Conservation (phyloP, 2,329 filamentous ascomycete genomes). For the Mollisiaceae sp. region DNA sequence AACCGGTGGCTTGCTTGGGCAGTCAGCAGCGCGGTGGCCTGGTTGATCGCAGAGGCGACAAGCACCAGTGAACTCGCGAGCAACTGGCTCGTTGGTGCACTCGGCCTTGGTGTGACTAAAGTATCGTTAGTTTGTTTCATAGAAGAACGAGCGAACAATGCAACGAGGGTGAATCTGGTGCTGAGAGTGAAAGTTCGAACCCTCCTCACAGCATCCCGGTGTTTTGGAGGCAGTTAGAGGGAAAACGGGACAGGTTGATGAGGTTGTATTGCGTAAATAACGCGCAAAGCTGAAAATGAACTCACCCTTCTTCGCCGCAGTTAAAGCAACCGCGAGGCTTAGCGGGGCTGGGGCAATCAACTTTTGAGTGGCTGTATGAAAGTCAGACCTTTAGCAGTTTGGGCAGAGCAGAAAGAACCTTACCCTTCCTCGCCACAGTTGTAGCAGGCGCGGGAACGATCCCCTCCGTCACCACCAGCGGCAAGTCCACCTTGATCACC, state of each 20-base stretch:
- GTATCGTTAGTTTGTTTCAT: conserved; percentile 12
- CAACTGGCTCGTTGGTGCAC: conserved; percentile 60
- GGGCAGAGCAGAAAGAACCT: conserved; percentile 53
- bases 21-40: conserved; percentile 65
- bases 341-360: conserved; percentile 35
- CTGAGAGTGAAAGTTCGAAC: neutral
- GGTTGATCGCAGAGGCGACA: conserved; percentile 62
- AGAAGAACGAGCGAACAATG: neutral
- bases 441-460: conserved; percentile 39
- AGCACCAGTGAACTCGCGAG: conserved; percentile 54
- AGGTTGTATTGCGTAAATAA: neutral
- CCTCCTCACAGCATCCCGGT: neutral
- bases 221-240: neutral
- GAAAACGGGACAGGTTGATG: neutral
- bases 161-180: neutral
- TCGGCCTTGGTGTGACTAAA: conserved; percentile 65
- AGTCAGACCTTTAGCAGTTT: conserved; percentile 5
- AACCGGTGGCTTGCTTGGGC: conserved; percentile 61
- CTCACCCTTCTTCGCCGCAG: conserved; percentile 64
- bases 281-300: conserved; percentile 43
- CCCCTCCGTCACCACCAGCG: conserved; percentile 21
- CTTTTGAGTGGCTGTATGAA: conserved; percentile 24
- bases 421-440: conserved; percentile 58
- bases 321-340: conserved; percentile 49
- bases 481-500: conserved; percentile 20